Evolutionary conservation across 805 yeast species (phyloP).

Genomic region (Dipodascopsis uninucleata): DNA sequence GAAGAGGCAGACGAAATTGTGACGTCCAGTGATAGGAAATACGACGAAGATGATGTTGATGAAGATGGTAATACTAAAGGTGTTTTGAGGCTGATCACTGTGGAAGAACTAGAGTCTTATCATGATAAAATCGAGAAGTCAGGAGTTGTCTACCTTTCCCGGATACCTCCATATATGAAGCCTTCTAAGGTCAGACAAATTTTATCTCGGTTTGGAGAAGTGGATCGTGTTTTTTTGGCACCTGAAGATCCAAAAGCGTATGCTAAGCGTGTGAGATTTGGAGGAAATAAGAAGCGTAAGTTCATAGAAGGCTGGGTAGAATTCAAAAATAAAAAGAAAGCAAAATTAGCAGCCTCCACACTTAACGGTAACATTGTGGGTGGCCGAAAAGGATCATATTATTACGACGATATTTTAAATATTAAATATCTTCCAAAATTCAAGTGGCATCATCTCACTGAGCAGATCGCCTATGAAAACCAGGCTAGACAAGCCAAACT

Average conservation of each 20-base stretch:
- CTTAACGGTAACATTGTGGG: slow-evolving; percentile 81
- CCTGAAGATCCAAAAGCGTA: slow-evolving; percentile 73
- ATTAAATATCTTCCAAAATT: slow-evolving; percentile 85
- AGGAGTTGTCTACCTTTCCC: slow-evolving; percentile 90
- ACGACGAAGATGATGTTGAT: slow-evolving; percentile 30
- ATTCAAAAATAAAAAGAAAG: slow-evolving; percentile 75
- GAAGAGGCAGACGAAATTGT: slow-evolving; percentile 33
- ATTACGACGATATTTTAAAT: slow-evolving; percentile 90
- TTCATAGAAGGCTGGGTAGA: slow-evolving; percentile 92
- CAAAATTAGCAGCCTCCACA: slow-evolving; percentile 81
- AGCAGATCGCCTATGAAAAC: slow-evolving; percentile 85
- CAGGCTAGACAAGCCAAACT: slow-evolving; percentile 84
- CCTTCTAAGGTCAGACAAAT: slow-evolving; percentile 86
- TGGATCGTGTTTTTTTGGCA: slow-evolving; percentile 81
- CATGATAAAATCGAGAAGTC: slow-evolving; percentile 58
- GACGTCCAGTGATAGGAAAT: slow-evolving; percentile 18
- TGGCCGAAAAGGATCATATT: slow-evolving; percentile 85
- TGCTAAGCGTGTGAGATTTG: slow-evolving; percentile 68
- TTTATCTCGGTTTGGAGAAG: slow-evolving; percentile 73
- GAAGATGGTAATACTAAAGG: slow-evolving; percentile 27
- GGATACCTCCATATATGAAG: slow-evolving; percentile 95
- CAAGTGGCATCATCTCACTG: slow-evolving; percentile 93
- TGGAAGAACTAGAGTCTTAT: slow-evolving; percentile 37
- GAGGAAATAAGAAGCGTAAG: slow-evolving; percentile 86
- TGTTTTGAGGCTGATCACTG: slow-evolving; percentile 20